These are phyloP conservation scores for Lachnellula willkommii DNA, from an alignment of 2,329 filamentous ascomycete genomes.

Conservation along the genomic window DNA sequence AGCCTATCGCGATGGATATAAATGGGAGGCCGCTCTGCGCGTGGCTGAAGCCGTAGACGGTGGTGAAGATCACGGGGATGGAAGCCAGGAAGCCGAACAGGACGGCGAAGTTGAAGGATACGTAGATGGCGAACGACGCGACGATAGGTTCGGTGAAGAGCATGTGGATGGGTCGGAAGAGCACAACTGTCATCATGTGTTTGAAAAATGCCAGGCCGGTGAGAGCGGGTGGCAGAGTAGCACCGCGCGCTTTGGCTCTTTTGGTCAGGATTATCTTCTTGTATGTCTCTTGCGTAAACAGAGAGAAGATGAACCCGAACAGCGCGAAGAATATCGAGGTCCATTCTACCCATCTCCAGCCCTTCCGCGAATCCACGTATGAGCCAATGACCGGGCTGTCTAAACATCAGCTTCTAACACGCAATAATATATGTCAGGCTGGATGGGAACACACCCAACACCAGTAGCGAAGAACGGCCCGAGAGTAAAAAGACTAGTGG, in stretches of 20 bases:
- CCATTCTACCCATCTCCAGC: slow-evolving; percentile 49
- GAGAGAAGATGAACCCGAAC: slow-evolving; percentile 39
- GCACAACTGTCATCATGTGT: slow-evolving; percentile 25
- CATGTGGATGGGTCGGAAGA: slow-evolving; percentile 33
- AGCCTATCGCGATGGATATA: slow-evolving; percentile 30
- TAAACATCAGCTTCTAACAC: background rate
- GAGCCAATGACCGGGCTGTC: slow-evolving; percentile 32
- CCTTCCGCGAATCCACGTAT: slow-evolving; percentile 40
- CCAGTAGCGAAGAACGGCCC: slow-evolving; percentile 48
- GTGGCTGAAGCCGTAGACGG: slow-evolving; percentile 21
- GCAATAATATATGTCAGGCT: background rate
- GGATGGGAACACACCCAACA: slow-evolving; percentile 36
- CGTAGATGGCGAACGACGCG: slow-evolving; percentile 29
- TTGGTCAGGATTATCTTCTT: slow-evolving; percentile 29
- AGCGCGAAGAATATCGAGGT: slow-evolving; percentile 33
- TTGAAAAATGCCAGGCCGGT: slow-evolving; percentile 39
- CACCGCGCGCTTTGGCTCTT: slow-evolving; percentile 32
- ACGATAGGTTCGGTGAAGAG: slow-evolving; percentile 32
- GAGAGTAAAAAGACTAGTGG: slow-evolving; percentile 41
- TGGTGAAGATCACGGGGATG: slow-evolving; percentile 32
- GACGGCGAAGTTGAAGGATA: slow-evolving; percentile 33
- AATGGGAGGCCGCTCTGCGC: slow-evolving; percentile 10
- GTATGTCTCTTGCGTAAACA: slow-evolving; percentile 38
- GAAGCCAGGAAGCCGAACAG: slow-evolving; percentile 35
- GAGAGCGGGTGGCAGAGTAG: slow-evolving; percentile 36